Evolutionary conservation across 768 basidiomycete species (phyloP).

Genomic region (Trametes cinnabarina): DNA sequence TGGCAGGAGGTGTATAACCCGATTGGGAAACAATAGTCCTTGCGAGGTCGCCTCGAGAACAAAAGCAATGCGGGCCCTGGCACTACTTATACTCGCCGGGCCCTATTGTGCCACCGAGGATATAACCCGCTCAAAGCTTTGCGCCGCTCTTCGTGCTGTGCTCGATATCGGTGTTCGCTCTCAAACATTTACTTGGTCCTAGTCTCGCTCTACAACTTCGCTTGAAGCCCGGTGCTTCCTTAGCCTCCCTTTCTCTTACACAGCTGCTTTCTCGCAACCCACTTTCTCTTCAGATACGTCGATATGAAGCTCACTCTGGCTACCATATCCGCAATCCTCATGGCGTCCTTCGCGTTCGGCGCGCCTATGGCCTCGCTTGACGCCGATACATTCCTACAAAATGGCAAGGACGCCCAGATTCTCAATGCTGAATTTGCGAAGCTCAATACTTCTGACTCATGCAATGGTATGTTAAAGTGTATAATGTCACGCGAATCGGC

Average conservation of each 20-base stretch:
- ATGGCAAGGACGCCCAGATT: slow-evolving; percentile 49
- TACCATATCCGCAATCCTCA: slow-evolving; percentile 1
- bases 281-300: not conserved
- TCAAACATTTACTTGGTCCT: not conserved
- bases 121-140: not conserved
- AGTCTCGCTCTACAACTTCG: not conserved
- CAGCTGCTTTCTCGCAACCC: slow-evolving; percentile 3
- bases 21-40: slow-evolving; percentile 19
- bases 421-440: slow-evolving; percentile 47
- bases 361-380: slow-evolving; percentile 32
- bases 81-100: not conserved
- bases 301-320: not conserved
- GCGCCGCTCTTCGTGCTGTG: slow-evolving; percentile 10
- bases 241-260: slow-evolving; percentile 7
- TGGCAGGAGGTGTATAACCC: not conserved
- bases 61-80: slow-evolving; percentile 13
- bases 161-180: slow-evolving; percentile 13
- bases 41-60: not conserved
- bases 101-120: not conserved
- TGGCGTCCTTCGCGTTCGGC: not conserved
- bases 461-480: slow-evolving; percentile 38
- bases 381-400: slow-evolving; percentile 42
- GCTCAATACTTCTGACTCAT: slow-evolving; percentile 42
- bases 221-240: slow-evolving; percentile 31
- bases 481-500: not conserved